phyloP scores from a whole-genome alignment of 305 asterid genomes.

The Ruellia speciosa region DNA sequence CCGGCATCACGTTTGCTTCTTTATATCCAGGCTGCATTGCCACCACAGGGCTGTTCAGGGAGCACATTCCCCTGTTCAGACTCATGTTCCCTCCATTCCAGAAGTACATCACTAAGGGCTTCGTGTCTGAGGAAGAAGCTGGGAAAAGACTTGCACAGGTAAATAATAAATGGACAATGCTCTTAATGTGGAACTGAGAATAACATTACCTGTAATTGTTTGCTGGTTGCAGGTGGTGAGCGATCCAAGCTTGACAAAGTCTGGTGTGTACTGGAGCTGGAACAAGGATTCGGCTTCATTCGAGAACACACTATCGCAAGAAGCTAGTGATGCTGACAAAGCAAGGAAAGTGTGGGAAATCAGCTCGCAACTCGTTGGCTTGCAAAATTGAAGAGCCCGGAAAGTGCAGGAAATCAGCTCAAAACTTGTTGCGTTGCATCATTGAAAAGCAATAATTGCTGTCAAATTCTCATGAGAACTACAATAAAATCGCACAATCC shows the following conservation, averaged over 20 bases:
- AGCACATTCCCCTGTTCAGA: slow-evolving; percentile 83
- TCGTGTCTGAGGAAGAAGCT: slow-evolving; percentile 80
- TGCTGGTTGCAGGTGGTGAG: slow-evolving; percentile 60
- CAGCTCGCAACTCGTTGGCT: slow-evolving; percentile 84
- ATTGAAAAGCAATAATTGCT: slow-evolving; percentile 1
- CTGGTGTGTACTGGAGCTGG: slow-evolving; percentile 99
- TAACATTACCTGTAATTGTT: not conserved
- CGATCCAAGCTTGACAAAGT: slow-evolving; percentile 90
- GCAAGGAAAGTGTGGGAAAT: slow-evolving; percentile 88
- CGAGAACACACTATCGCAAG: slow-evolving; percentile 79
- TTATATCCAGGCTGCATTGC: slow-evolving; percentile 97
- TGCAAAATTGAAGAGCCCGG: slow-evolving; percentile 23
- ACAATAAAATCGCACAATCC: slow-evolving; percentile 33
- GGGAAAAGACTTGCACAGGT: slow-evolving; percentile 97
- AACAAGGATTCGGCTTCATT: slow-evolving; percentile 86
- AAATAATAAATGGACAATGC: not conserved
- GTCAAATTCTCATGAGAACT: slow-evolving; percentile 23
- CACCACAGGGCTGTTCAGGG: slow-evolving; percentile 81
- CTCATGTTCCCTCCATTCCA: slow-evolving; percentile 88
- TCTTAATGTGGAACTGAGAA: not conserved
- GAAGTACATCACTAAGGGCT: slow-evolving; percentile 84
- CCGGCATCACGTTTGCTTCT: slow-evolving; percentile 76
- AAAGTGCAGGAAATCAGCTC: not conserved
- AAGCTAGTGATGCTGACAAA: slow-evolving; percentile 74
- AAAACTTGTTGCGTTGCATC: not conserved